phyloP scores from a whole-genome alignment of 768 basidiomycete species.

The Bullera alba region DNA sequence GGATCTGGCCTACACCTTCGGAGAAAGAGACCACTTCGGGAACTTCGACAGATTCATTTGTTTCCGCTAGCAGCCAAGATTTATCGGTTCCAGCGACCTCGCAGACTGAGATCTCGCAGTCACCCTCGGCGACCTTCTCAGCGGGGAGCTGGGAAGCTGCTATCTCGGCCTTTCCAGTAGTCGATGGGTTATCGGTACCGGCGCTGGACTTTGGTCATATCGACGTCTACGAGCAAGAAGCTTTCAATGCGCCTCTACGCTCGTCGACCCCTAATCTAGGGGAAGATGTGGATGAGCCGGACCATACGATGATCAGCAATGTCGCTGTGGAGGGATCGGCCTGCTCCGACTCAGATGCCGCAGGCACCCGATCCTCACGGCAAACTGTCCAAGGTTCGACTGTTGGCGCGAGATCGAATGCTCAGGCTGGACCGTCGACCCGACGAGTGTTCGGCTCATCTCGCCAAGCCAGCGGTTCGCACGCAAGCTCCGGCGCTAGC shows the following conservation, averaged over 20 bases:
- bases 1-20: slow-evolving; percentile 34
- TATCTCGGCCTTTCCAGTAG: slow-evolving; percentile 25
- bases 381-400: no score
- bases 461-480: not conserved
- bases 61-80: no score
- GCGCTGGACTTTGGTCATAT: slow-evolving; percentile 16
- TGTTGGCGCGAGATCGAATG: not conserved
- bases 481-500: slow-evolving; percentile 5
- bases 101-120: slow-evolving; percentile 6
- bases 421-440: not conserved
- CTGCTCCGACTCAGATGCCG: not conserved
- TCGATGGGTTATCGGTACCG: slow-evolving; percentile 9
- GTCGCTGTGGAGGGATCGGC: slow-evolving; percentile 9
- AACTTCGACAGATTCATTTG: no score
- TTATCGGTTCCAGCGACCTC: no score
- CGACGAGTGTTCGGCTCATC: not conserved
- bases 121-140: slow-evolving; percentile 19
- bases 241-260: not conserved
- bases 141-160: slow-evolving; percentile 30
- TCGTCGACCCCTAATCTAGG: not conserved
- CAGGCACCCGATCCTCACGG: not conserved
- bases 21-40: slow-evolving; percentile 11
- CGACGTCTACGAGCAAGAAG: slow-evolving; percentile 3
- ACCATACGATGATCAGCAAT: slow-evolving; percentile 1
- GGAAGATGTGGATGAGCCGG: not conserved